A percentile compares a stretch with the other conserved stretches of the same genome.
Evolutionary conservation across 2,329 filamentous ascomycete species (phyloP).

Genomic region (Ophiosphaerella narmari): DNA sequence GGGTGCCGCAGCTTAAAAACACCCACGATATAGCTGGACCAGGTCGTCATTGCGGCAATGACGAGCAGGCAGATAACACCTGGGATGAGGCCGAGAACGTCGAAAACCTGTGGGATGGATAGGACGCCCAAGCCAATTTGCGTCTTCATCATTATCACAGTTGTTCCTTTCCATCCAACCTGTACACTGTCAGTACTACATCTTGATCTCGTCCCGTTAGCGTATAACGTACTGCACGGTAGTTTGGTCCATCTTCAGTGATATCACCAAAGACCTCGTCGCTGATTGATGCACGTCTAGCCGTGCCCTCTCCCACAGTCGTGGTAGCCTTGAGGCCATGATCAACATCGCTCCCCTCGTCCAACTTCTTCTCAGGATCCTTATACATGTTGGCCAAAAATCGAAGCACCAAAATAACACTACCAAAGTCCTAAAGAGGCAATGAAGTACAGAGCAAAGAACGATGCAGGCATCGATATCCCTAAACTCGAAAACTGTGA

Average conservation of each 20-base stretch:
- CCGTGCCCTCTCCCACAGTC: background rate
- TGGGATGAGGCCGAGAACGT: conserved; percentile 54
- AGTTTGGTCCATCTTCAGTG: conserved; percentile 57
- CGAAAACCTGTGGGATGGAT: conserved; percentile 54
- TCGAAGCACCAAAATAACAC: too few species aligned
- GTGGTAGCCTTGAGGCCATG: background rate
- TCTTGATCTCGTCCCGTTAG: background rate
- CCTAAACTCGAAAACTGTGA: too few species aligned
- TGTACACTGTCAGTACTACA: conserved; percentile 8
- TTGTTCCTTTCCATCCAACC: conserved; percentile 34
- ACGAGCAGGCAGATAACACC: conserved; percentile 52
- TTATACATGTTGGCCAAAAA: background rate
- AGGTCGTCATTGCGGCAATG: conserved; percentile 53
- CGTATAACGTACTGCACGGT: conserved; percentile 48
- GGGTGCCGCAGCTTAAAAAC: conserved; percentile 60
- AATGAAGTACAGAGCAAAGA: too few species aligned
- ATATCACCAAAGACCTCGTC: conserved; percentile 57
- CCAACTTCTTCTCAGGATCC: background rate
- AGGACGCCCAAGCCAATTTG: conserved; percentile 50
- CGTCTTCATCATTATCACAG: conserved; percentile 38
- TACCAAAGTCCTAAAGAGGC: too few species aligned
- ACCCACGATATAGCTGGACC: conserved; percentile 56
- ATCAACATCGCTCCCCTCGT: background rate
- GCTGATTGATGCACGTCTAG: conserved; percentile 7
- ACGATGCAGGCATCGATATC: too few species aligned